Evolutionary conservation across 2,329 filamentous ascomycete genomes (phyloP), one percentile per base, ranked within the genome.

Genomic region (Massarina eburnea): DNA sequence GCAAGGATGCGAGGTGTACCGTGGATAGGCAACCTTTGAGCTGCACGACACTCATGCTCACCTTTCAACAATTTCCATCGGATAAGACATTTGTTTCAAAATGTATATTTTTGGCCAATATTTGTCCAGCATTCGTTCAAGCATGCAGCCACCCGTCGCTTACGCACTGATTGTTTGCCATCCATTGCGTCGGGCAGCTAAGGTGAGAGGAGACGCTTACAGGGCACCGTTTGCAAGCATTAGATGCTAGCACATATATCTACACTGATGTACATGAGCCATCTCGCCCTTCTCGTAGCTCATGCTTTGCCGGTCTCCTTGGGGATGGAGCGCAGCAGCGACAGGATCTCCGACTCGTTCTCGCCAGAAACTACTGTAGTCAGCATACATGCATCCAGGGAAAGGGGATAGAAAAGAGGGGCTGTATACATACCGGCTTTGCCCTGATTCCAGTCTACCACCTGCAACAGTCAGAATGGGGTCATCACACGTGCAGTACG

Each of bases 361-460:
- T 88, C 89, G 17, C 89, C 89, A 20, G 82, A 76, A 8, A 84
- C 81, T 80, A 52, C 20, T 20, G 17, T 9, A 3, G 45, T 58
- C 46, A 59, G 52, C 33, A 38, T 20, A 15, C 14, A 7, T 24
- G 36, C 24, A 21, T 9, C 9, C 26, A 8, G 3, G 27, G 1
- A n/a, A 20, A 14, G 20, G 9, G 8, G 8, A 19, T 6, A 22
- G 30, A n/a, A n/a, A n/a, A 3, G 41, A 37, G 8, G n/a, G 21
- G 44, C 12, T 15, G 66, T 32, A 2, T 32, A 9, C 73, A 44
- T 70, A 74, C 88, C 77, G 37, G 85, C 92, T 69, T 84, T 88
- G 54, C 91, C 94, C 69, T 92, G 91, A 67, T 87, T 89, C 94
- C 94, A 97, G 69, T 97, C 92, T 41, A 97, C 92, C 47, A 86